Base-by-base conservation (phyloP, 805 yeast genomes). In the Torulaspora gathmanii region DNA sequence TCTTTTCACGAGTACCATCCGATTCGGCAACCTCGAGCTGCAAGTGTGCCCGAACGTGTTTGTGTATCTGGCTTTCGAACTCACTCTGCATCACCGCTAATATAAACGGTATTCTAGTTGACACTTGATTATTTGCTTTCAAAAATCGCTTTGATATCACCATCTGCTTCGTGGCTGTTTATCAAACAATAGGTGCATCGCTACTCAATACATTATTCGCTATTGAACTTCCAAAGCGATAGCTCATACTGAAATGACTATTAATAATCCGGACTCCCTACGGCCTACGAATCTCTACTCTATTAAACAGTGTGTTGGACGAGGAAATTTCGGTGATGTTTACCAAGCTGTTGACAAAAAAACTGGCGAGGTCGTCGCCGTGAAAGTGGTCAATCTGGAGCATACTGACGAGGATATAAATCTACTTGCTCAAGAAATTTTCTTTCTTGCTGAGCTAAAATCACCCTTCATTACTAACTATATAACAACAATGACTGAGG, bases 291-390 rank as follows among this genome's bases (percentile, higher is more conserved):
- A 52, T 43, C 12, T 63, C 5, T 73, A 64, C 54, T 60, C 61
- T 7, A 50, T 79, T 22, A 57, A 71, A 19, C 75, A 77, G 42
- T 82, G 89, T 57, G 78, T 87, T 11, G 96, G 96, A 0, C 72
- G 78, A 45, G 96, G 96, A 0, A 84, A 84, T 53, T 87, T 87
- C 70, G 96, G 96, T 12, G 91, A 86, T 58, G 96, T 87, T 31
- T 87, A 79, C 61, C 77, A 72, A 56, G 93, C 88, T 3, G 49
- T 48, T 7, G 71, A 72, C 19, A 60, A 61, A 13, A 50, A 49
- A 5, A 64, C 72, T 2, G 65, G 69, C 3, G 56, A 67, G 17
- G 58, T 74, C 2, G 90, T 87, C 23, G 99, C 99, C 3, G 75
- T 93, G n/a, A 91, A 91, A 63, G 82, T 86, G 22, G 76, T 93